Conservation (phyloP, 2,329 filamentous ascomycete genomes). For the Bipolaris gigantea region DNA sequence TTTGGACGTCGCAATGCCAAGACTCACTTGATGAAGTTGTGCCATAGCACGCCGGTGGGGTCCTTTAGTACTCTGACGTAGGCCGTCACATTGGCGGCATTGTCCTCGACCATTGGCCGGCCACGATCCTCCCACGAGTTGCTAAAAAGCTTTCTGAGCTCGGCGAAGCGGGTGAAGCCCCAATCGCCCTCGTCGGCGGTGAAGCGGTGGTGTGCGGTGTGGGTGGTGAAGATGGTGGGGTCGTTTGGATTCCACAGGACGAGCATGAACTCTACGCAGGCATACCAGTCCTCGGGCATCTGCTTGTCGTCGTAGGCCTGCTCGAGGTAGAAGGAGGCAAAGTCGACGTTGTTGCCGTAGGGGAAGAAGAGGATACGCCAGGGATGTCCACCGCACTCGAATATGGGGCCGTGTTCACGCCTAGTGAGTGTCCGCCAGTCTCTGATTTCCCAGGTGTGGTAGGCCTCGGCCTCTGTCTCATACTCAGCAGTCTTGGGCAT, state of each 20-base stretch:
- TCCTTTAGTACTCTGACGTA: conserved; percentile 83
- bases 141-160: conserved; percentile 82
- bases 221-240: conserved; percentile 74
- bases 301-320: conserved; percentile 82
- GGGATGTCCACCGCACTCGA: conserved; percentile 82
- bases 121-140: conserved; percentile 70
- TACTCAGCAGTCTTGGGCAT: conserved; percentile 78
- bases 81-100: conserved; percentile 76
- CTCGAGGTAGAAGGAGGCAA: conserved; percentile 93
- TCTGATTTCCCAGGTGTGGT: conserved; percentile 85
- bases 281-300: conserved; percentile 86
- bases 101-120: conserved; percentile 75
- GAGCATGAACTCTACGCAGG: conserved; percentile 91
- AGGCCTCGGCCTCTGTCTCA: conserved; percentile 73
- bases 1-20: neutral
- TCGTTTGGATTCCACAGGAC: conserved; percentile 94
- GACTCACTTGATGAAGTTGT: conserved; percentile 75
- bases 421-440: conserved; percentile 76
- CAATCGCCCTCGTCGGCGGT: conserved; percentile 96
- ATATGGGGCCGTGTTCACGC: conserved; percentile 85
- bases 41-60: conserved; percentile 86
- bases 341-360: conserved; percentile 90
- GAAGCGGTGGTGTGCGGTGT: conserved; percentile 91
- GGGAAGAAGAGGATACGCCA: conserved; percentile 98
- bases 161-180: conserved; percentile 97